Conservation (phyloP, 2,329 filamentous ascomycete species). For the Venturia carpophila region DNA sequence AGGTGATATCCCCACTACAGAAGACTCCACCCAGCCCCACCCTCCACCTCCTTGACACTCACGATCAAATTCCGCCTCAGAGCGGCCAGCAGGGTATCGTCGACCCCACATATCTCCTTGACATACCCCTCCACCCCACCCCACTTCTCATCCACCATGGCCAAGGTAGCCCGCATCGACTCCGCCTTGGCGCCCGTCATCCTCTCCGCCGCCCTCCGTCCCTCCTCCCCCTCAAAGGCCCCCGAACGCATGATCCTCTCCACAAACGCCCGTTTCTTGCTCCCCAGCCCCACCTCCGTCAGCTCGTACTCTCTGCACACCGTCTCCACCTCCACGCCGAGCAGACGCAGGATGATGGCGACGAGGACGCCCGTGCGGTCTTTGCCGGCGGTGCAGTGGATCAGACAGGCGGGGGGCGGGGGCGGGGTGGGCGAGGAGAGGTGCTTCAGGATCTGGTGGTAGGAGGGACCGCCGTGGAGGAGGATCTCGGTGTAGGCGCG, state of each 20-base stretch:
- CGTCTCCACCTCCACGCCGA: conserved; percentile 50
- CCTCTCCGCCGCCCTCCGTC: conserved; percentile 25
- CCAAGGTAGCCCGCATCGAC: conserved; percentile 45
- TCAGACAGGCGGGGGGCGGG: conserved; percentile 29
- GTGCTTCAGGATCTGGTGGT: conserved; percentile 53
- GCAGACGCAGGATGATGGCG: conserved; percentile 57
- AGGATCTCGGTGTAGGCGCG: conserved; percentile 58
- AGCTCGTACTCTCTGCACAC: conserved; percentile 63
- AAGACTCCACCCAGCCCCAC: conserved; percentile 7
- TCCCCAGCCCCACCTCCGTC: conserved; percentile 53
- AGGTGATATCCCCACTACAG: background rate
- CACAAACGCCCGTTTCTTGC: conserved; percentile 40
- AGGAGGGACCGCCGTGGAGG: conserved; percentile 44
- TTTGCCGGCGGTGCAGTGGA: conserved; percentile 69
- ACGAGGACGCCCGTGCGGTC: conserved; percentile 66
- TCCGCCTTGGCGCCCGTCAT: conserved; percentile 37
- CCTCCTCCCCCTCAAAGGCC: conserved; percentile 24
- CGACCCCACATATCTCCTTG: conserved; percentile 49
- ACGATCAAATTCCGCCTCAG: conserved; percentile 35
- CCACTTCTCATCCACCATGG: conserved; percentile 51
- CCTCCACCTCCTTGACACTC: background rate
- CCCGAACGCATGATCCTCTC: conserved; percentile 40
- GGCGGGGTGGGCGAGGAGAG: conserved; percentile 33
- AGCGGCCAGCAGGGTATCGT: conserved; percentile 44
- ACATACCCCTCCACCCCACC: conserved; percentile 60